A percentile compares a stretch with the other conserved stretches of the same genome.
These are phyloP conservation scores for Aspergillus bridgeri DNA, from an alignment of 495 filamentous ascomycete genomes.

Conservation along the genomic window DNA sequence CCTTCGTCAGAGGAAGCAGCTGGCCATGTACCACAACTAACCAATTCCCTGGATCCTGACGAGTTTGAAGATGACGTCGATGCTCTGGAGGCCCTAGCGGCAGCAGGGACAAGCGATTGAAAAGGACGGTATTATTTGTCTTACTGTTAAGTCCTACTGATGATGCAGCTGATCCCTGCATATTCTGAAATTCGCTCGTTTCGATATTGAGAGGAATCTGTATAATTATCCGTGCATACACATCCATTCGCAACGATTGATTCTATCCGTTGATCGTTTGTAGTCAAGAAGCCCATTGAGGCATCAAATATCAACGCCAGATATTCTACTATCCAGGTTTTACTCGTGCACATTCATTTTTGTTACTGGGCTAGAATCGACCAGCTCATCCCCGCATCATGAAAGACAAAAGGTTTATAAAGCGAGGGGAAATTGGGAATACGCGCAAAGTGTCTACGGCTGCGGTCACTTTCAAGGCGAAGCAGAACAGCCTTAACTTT, in stretches of 20 bases:
- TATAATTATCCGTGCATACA: too few relatives aligned
- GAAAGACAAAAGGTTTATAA: too few relatives aligned
- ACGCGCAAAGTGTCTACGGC: neutral
- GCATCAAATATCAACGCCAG: too few relatives aligned
- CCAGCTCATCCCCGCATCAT: neutral
- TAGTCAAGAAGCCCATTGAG: too few relatives aligned
- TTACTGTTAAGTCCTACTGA: neutral
- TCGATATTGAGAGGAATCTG: too few relatives aligned
- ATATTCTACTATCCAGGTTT: too few relatives aligned
- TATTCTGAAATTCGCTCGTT: too few relatives aligned
- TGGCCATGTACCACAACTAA: neutral
- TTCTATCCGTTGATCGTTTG: too few relatives aligned
- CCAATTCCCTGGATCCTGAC: constrained; percentile 18
- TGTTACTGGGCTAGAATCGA: too few relatives aligned
- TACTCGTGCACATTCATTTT: too few relatives aligned
- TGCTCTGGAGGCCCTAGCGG: constrained; percentile 39
- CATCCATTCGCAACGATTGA: too few relatives aligned
- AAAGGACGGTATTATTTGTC: neutral
- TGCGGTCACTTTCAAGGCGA: neutral
- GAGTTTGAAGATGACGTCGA: constrained; percentile 42
- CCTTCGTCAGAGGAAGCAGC: neutral
- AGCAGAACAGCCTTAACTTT: neutral
- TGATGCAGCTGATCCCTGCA: neutral
- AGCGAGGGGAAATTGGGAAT: too few relatives aligned
- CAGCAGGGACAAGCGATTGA: constrained; percentile 20